Base-by-base conservation (phyloP, 2,329 filamentous ascomycete species). In the Penicillium sp. region DNA sequence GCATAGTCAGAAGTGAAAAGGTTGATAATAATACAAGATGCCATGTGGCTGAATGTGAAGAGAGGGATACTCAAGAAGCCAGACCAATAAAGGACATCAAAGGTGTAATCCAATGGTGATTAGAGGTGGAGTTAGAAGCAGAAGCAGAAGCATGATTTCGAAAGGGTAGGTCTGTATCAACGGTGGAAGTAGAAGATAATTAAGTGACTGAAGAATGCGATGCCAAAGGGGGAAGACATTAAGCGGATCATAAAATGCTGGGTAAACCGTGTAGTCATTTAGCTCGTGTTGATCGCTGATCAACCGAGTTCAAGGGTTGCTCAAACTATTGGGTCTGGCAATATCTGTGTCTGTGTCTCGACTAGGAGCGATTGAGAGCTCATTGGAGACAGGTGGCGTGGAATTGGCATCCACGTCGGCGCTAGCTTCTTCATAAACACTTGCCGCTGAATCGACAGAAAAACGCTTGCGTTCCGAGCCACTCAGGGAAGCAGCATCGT, bases 401-500 rank as follows among this genome's bases (percentile, higher is more conserved):
- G 33, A n/a, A 19, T 38, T 50, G n/a, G 25, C 12, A n/a, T 51
- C 37, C 26, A 57, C 53, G 4, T 56, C 56, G 8, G 54, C 54
- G 50, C 28, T 60, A 16, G 62, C 62, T 54, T 65, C 63, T 56
- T 65, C 62, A 40, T 66, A 66, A 19, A 66, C 49, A 36, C 62
- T 65, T 22, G 50, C 28, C 14, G 58, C 62, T 5, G 63, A 65
- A 37, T 61, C 59, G 10, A 60, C 37, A 36, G 63, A 66, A 37
- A 30, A 14, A 41, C 62, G 57, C 30, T 54, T 61, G 28, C 10
- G 50, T 5, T 48, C 48, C 16, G 50, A 42, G 16, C 55, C 54
- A 26, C 50, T 45, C n/a, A 58, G 30, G 19, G 56, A 60, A 25
- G 46, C 44, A 17, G 49, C 46, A 4, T 60, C 55, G 1, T 57